Base-by-base conservation (phyloP, 2,329 filamentous ascomycete genomes). In the Colletotrichum phormii region DNA sequence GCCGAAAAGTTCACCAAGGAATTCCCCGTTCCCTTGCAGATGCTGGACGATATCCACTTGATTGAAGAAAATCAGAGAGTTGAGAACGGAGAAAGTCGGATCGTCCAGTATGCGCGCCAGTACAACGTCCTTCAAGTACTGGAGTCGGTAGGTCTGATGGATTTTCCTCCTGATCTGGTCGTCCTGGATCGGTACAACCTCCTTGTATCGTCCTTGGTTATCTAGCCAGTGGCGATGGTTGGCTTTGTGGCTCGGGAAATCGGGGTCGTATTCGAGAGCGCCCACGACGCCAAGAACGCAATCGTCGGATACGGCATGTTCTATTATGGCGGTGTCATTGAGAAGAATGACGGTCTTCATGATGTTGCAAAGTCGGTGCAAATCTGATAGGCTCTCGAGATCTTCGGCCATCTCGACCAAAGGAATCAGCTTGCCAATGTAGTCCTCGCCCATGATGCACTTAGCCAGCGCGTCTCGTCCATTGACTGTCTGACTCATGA, bases 51-150 rank as follows among this genome's bases (percentile, higher is more conserved):
- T 98, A 79, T 98, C 97, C 77, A 98, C 95, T 84, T 99, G 97
- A 84, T 98, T 97, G 88, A 97, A 99, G 86, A 98, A 99, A 77
- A 99, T 99, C 77, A 98, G 89, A 63, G 95, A 98, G 84, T 98
- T 99, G 75, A 99, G 91, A 31, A 98, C 95, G 29, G 95, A 97
- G 82, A 98, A 99, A 24, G 97, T 99, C 62, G 96, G 96, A 81
- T 99, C 97, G 83, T 99, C 97, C 74, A 99, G 88, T 75, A 99
- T 98, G 75, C 97, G 91, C 35, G 97, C 97, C 55, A 99, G 89
- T 1, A 98, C 96, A n/a, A 99, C 97, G 79, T 99, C 97, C 82
- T 98, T 99, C 67, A 99, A 88, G 81, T 99, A 99, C 80, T 98
- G 95, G 42, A 99, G 86, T 51, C 97, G 94, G 84, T 98, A 98